Evolutionary conservation across 306 rosid species (phyloP).

Genomic region (Glycine tomentella): DNA sequence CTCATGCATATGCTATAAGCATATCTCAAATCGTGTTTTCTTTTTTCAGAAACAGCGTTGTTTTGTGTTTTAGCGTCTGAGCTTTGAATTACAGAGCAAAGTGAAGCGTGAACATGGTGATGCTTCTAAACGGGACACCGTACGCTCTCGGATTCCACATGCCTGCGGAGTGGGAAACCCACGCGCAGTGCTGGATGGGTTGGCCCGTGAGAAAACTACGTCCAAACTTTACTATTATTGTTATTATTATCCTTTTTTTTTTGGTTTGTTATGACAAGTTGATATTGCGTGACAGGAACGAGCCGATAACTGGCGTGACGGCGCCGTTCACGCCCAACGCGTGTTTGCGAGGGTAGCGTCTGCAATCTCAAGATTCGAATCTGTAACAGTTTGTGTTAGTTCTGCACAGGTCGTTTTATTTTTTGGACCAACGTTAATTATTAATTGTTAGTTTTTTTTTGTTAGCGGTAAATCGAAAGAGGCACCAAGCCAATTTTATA

Average conservation of each 20-base stretch:
- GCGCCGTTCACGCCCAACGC: slow-evolving; percentile 66
- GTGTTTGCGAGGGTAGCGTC: slow-evolving; percentile 72
- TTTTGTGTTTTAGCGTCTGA: not conserved
- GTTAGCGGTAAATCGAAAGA: too few relatives aligned
- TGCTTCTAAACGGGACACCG: slow-evolving; percentile 66
- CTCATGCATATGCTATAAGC: too few relatives aligned
- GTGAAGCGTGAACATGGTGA: not conserved
- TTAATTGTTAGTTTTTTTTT: too few relatives aligned
- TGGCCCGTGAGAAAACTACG: slow-evolving; percentile 80
- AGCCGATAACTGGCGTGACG: slow-evolving; percentile 85
- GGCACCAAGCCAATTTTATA: too few relatives aligned
- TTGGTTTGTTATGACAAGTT: not conserved
- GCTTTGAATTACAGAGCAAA: not conserved
- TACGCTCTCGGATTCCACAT: slow-evolving; percentile 62
- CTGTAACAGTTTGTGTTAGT: slow-evolving; percentile 79
- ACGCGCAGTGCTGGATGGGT: slow-evolving; percentile 88
- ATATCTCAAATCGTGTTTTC: too few relatives aligned
- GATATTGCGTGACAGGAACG: slow-evolving; percentile 72
- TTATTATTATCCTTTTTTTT: too few relatives aligned
- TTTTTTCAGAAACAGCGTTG: not conserved
- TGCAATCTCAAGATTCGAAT: slow-evolving; percentile 83
- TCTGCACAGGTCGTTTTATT: slow-evolving; percentile 58
- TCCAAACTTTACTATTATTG: not conserved
- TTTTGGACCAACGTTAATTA: too few relatives aligned
- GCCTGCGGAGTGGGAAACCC: slow-evolving; percentile 96